phyloP scores from a whole-genome alignment of 768 basidiomycete genomes.

The Macrolepiota fuliginosa region DNA sequence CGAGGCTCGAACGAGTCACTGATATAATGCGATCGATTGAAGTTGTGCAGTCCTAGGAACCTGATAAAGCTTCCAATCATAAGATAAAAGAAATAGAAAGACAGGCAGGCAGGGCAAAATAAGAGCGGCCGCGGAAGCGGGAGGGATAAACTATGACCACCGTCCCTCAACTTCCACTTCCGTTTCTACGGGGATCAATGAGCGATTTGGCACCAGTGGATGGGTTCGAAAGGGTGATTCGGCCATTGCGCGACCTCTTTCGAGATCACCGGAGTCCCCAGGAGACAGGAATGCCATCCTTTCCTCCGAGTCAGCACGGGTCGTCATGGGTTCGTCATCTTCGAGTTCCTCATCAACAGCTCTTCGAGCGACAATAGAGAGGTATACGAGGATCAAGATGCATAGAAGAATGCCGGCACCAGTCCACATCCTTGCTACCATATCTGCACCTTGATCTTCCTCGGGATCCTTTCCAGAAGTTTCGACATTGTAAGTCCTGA shows the following conservation, averaged over 20 bases:
- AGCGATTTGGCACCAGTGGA: slow-evolving; percentile 25
- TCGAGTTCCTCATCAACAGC: slow-evolving; percentile 49
- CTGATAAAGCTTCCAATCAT: slow-evolving; percentile 5
- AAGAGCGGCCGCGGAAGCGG: not conserved
- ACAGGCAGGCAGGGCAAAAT: not conserved
- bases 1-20: not conserved
- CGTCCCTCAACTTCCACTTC: slow-evolving; percentile 8
- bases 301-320: slow-evolving; percentile 41
- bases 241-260: slow-evolving; percentile 41
- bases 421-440: slow-evolving; percentile 60
- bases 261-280: slow-evolving; percentile 29
- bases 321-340: slow-evolving; percentile 32
- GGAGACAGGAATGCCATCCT: slow-evolving; percentile 50
- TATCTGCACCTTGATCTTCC: slow-evolving; percentile 45
- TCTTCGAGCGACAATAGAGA: slow-evolving; percentile 75
- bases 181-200: slow-evolving; percentile 19
- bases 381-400: slow-evolving; percentile 73
- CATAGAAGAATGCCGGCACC: slow-evolving; percentile 68
- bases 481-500: slow-evolving; percentile 58
- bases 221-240: slow-evolving; percentile 41
- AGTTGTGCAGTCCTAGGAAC: slow-evolving; percentile 5
- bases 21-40: not conserved
- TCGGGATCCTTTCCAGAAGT: slow-evolving; percentile 24
- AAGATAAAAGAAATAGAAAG: slow-evolving; percentile 1
- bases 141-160: slow-evolving; percentile 10